phyloP scores from a whole-genome alignment of 2,329 filamentous ascomycete species.

The Phaeosphaeriaceae sp. region DNA sequence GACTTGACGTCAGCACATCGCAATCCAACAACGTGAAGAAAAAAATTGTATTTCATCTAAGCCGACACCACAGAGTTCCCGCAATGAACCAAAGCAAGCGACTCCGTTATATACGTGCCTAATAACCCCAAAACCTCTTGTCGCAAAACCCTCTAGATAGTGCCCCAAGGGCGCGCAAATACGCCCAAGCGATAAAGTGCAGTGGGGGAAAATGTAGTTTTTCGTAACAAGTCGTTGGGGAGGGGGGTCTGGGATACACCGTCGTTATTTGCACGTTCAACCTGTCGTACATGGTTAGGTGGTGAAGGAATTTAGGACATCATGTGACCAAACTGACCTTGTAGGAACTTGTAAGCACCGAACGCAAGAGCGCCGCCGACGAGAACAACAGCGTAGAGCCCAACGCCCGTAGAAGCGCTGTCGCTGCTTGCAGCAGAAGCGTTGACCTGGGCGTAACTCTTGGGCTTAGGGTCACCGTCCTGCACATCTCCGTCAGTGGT shows the following conservation, averaged over 20 bases:
- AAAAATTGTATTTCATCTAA: background rate
- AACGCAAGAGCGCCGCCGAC: conserved; percentile 79
- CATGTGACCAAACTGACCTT: too few species aligned
- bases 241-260: too few species aligned
- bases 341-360: conserved; percentile 83
- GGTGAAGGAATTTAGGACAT: too few species aligned
- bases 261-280: too few species aligned
- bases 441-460: conserved; percentile 59
- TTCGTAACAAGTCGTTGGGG: background rate
- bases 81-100: background rate
- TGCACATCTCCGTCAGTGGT: too few species aligned
- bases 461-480: conserved; percentile 81
- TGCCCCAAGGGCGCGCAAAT: too few species aligned
- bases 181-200: too few species aligned
- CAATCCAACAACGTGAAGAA: too few species aligned
- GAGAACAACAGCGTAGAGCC: conserved; percentile 80
- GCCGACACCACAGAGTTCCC: background rate
- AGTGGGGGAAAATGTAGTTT: too few species aligned
- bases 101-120: background rate
- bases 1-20: too few species aligned
- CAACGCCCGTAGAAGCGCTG: conserved; percentile 70
- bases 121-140: too few species aligned
- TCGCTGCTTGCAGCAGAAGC: conserved; percentile 55
- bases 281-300: background rate
- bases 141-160: too few species aligned